Conservation (phyloP, 345 rosid genomes). For the Brassica rapa region DNA sequence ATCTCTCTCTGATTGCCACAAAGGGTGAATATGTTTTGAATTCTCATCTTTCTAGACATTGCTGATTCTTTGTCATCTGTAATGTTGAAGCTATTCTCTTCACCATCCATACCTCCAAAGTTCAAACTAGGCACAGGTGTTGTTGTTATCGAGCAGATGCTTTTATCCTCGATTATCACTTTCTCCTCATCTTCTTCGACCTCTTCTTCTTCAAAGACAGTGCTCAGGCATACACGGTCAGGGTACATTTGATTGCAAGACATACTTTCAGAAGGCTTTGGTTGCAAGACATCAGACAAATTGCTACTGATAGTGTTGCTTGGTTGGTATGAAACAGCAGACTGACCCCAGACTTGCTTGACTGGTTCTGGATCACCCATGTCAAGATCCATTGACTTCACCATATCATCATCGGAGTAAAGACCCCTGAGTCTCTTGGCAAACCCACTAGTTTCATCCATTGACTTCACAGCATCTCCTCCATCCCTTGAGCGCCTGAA, state of each 20-base stretch:
- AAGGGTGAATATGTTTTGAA: constrained; percentile 87
- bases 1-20: constrained; percentile 96
- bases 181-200: constrained; percentile 79
- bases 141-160: constrained; percentile 46
- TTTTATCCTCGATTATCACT: constrained; percentile 74
- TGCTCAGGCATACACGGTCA: constrained; percentile 67
- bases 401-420: constrained; percentile 90
- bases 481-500: constrained; percentile 44
- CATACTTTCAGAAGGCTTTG: constrained; percentile 44
- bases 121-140: constrained; percentile 26
- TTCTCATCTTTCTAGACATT: constrained; percentile 61
- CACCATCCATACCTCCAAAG: constrained; percentile 15
- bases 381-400: constrained; percentile 95
- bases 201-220: constrained; percentile 94
- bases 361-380: constrained; percentile 72
- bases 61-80: constrained; percentile 50
- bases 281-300: constrained; percentile 37
- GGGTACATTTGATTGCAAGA: constrained; percentile 47
- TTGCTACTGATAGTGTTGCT: constrained; percentile 38
- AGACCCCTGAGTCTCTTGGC: constrained; percentile 66
- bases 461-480: constrained; percentile 59
- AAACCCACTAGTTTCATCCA: constrained; percentile 74
- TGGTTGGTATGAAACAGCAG: constrained; percentile 33
- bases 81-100: constrained; percentile 27
- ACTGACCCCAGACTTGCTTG: constrained; percentile 44